Percentiles rank a stretch among this genome's conserved stretches.
phyloP scores from a whole-genome alignment of 2,329 filamentous ascomycete genomes.

The Biscogniauxia mediterranea region DNA sequence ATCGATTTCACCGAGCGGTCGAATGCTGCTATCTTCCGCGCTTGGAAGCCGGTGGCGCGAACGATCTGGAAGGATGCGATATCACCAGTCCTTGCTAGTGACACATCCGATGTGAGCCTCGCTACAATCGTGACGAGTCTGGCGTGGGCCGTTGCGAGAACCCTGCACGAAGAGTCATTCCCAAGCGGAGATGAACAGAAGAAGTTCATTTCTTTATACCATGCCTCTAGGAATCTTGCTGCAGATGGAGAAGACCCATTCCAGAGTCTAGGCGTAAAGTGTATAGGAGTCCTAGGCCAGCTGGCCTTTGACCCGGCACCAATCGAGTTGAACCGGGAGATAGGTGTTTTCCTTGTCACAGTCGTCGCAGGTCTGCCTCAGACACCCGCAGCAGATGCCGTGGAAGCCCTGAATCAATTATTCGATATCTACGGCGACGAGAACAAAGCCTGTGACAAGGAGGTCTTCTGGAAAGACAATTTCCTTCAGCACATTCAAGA shows the following conservation, averaged over 20 bases:
- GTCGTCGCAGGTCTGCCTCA: conserved; percentile 51
- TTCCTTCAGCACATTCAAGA: conserved; percentile 60
- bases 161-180: conserved; percentile 48
- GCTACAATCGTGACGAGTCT: conserved; percentile 64
- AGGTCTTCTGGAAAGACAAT: conserved; percentile 63
- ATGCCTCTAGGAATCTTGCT: conserved; percentile 49
- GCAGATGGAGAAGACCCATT: conserved; percentile 51
- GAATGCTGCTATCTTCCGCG: conserved; percentile 49
- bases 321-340: conserved; percentile 55
- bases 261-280: conserved; percentile 63
- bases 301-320: conserved; percentile 57
- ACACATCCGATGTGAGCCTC: conserved; percentile 60
- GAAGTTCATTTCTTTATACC: conserved; percentile 65
- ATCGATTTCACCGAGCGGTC: conserved; percentile 57
- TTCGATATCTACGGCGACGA: conserved; percentile 68
- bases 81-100: conserved; percentile 54
- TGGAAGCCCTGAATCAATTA: conserved; percentile 65
- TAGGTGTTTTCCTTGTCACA: conserved; percentile 62
- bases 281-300: conserved; percentile 64
- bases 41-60: conserved; percentile 54
- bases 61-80: conserved; percentile 59
- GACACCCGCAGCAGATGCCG: conserved; percentile 54
- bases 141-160: conserved; percentile 63
- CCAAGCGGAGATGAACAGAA: conserved; percentile 54
- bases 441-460: conserved; percentile 53